phyloP scores from a whole-genome alignment of 805 yeast species.

The Grigorovia transvaalensis region DNA sequence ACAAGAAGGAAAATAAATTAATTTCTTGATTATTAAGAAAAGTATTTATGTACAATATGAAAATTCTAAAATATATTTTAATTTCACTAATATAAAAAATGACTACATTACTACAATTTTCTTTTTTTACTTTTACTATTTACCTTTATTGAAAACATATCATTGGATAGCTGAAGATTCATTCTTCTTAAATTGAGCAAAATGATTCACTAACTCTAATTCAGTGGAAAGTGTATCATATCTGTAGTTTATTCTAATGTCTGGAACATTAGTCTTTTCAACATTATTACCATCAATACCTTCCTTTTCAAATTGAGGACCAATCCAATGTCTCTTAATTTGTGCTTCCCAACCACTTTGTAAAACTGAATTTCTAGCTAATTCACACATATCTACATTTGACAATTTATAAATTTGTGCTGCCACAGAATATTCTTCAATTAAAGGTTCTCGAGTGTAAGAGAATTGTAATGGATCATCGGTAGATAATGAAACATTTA shows the following conservation, averaged over 20 bases:
- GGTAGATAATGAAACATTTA: conserved; percentile 88
- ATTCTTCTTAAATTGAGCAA: conserved; percentile 30
- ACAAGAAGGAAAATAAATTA: too few species aligned
- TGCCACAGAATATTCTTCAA: conserved; percentile 96
- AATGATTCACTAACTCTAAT: conserved; percentile 54
- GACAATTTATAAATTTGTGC: conserved; percentile 94
- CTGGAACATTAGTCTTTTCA: conserved; percentile 92
- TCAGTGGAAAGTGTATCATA: conserved; percentile 68
- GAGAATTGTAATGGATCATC: conserved; percentile 98
- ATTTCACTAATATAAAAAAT: too few species aligned
- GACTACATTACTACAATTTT: too few species aligned
- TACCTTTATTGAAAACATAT: neutral
- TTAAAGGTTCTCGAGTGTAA: conserved; percentile 92
- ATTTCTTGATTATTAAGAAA: neutral
- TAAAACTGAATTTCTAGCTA: conserved; percentile 83
- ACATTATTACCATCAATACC: conserved; percentile 81
- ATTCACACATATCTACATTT: conserved; percentile 93
- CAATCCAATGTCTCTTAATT: conserved; percentile 88
- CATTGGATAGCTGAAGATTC: neutral
- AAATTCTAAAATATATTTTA: neutral
- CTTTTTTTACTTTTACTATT: too few species aligned
- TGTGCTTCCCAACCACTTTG: conserved; percentile 91
- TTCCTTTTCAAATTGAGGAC: conserved; percentile 44
- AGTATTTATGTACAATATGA: neutral
- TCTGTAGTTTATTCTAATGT: conserved; percentile 74